Conservation (phyloP, 1,284 basidiomycete species). For the Fomitopsis betulina region DNA sequence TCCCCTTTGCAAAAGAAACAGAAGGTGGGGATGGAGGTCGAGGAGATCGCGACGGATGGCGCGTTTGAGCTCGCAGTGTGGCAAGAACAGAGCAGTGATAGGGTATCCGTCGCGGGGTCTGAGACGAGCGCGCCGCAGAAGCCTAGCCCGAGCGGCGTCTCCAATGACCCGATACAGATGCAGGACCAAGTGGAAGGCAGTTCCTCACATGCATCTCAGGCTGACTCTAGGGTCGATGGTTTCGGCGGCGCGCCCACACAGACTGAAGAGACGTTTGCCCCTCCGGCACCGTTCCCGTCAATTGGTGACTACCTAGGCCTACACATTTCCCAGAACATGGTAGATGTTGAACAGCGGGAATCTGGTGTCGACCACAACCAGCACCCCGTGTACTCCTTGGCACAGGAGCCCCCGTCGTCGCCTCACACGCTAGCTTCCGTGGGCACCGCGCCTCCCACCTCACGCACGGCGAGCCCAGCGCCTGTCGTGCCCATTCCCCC, state of each 20-base stretch:
- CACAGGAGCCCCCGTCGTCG: too few species aligned
- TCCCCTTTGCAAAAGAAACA: conserved; percentile 2
- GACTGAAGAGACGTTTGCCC: not conserved
- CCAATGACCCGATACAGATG: not conserved
- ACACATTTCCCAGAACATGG: not conserved
- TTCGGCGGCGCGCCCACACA: not conserved
- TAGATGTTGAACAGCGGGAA: not conserved
- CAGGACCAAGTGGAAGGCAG: not conserved
- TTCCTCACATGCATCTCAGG: not conserved
- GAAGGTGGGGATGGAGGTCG: conserved; percentile 8
- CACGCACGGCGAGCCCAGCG: conserved; percentile 8
- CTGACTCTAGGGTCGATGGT: not conserved
- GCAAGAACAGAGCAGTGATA: not conserved
- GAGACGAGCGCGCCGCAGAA: not conserved
- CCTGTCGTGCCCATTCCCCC: not conserved
- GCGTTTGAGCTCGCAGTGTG: conserved; percentile 3
- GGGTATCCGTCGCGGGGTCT: not conserved
- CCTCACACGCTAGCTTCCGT: not conserved
- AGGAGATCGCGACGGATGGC: conserved; percentile 5
- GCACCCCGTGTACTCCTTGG: not conserved
- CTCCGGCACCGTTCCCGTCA: not conserved
- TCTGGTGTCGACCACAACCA: not conserved
- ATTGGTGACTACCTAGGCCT: not conserved
- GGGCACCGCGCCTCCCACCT: not conserved
- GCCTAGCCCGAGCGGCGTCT: not conserved